A percentile compares a stretch with the other conserved stretches of the same genome.
phyloP scores from a whole-genome alignment of 805 yeast genomes.

The Candida andamanensis region DNA sequence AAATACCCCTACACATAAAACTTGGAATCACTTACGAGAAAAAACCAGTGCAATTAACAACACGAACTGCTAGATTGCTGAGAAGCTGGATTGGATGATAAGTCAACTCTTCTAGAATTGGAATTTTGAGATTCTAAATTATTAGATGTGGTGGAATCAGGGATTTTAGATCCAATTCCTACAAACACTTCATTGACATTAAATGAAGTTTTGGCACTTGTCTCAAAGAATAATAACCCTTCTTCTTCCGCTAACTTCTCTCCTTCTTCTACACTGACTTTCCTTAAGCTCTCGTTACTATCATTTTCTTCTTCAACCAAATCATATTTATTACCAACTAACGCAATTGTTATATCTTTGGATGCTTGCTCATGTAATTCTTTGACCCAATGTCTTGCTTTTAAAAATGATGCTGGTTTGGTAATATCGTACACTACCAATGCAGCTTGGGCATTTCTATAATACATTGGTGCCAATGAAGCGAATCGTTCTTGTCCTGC shows the following conservation, averaged over 20 bases:
- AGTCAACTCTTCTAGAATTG: conserved; percentile 31
- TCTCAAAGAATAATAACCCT: conserved; percentile 84
- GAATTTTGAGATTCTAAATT: conserved; percentile 3
- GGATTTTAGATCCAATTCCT: conserved; percentile 85
- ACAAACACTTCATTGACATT: conserved; percentile 89
- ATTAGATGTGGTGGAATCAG: conserved; percentile 27
- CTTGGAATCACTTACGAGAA: too few species aligned
- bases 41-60: too few species aligned
- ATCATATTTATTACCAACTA: conserved; percentile 91
- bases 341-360: conserved; percentile 86
- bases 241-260: conserved; percentile 85
- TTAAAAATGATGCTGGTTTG: conserved; percentile 88
- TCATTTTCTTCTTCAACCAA: conserved; percentile 48
- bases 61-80: conserved; percentile 5
- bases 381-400: conserved; percentile 97
- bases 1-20: too few species aligned
- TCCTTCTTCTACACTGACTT: conserved; percentile 85
- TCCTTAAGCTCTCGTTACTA: conserved; percentile 44
- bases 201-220: conserved; percentile 85
- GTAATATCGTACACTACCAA: conserved; percentile 93
- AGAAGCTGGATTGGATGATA: conserved; percentile 13
- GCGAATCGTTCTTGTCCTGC: conserved; percentile 99
- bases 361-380: conserved; percentile 93
- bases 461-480: conserved; percentile 93
- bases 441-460: conserved; percentile 96